phyloP scores from a whole-genome alignment of 2,329 filamentous ascomycete species.

The Chrysosporium keratinophilum region DNA sequence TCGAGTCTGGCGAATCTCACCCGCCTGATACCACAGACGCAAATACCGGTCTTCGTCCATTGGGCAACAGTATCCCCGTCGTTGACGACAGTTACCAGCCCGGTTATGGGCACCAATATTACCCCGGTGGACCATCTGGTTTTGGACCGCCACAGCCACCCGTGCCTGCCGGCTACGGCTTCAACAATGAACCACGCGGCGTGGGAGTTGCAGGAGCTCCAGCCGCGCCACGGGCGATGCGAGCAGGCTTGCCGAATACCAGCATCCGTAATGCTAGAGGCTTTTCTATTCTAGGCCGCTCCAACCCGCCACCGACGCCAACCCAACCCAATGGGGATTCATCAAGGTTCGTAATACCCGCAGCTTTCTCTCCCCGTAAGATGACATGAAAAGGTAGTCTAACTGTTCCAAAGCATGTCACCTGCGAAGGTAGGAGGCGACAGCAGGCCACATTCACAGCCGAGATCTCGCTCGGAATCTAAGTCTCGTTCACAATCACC shows the following conservation, averaged over 20 bases:
- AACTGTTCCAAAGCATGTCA: not conserved
- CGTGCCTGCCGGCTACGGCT: not conserved
- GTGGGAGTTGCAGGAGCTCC: conserved; percentile 63
- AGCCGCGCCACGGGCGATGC: conserved; percentile 88
- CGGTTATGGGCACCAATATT: not conserved
- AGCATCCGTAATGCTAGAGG: conserved; percentile 57
- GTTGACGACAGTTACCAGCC: conserved; percentile 1
- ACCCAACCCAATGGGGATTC: not conserved
- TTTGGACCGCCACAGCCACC: not conserved
- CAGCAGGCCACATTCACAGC: conserved; percentile 11
- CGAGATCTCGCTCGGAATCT: conserved; percentile 21
- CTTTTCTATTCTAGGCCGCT: conserved; percentile 30
- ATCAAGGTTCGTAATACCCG: conserved; percentile 1
- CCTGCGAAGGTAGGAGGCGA: not conserved
- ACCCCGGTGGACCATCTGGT: not conserved
- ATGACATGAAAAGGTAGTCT: conserved; percentile 10
- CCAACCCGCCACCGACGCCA: not conserved
- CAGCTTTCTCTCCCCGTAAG: not conserved
- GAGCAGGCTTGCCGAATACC: conserved; percentile 75
- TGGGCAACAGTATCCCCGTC: conserved; percentile 5
- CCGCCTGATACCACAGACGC: not conserved
- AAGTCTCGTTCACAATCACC: conserved; percentile 20
- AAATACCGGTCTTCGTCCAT: not conserved
- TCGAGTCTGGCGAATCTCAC: not conserved
- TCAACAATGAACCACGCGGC: conserved; percentile 21